phyloP scores from a whole-genome alignment of 805 yeast genomes.

The Starmerella vaccinii region DNA sequence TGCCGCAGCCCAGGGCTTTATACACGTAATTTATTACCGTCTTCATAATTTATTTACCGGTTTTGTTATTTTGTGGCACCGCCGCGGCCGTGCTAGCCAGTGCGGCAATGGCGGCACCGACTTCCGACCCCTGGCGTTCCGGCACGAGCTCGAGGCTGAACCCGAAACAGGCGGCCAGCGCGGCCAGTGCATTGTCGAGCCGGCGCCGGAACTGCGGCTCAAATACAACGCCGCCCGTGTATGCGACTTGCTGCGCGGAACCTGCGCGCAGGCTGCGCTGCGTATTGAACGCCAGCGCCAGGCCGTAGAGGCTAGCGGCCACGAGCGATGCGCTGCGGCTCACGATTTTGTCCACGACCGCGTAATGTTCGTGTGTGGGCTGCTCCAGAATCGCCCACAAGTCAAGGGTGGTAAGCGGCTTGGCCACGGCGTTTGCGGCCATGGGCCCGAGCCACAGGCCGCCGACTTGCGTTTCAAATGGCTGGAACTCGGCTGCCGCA shows the following conservation, averaged over 20 bases:
- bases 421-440: conserved; percentile 1
- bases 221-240: conserved; percentile 24
- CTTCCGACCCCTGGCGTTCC: conserved; percentile 22
- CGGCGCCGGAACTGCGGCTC: conserved; percentile 18
- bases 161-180: conserved; percentile 3
- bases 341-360: conserved; percentile 14
- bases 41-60: conserved; percentile 4
- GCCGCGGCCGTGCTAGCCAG: background rate
- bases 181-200: conserved; percentile 6
- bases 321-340: conserved; percentile 20
- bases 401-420: conserved; percentile 6
- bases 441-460: conserved; percentile 20
- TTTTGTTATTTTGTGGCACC: background rate
- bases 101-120: conserved; percentile 22
- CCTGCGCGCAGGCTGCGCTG: background rate
- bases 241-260: conserved; percentile 14
- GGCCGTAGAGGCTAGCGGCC: conserved; percentile 19
- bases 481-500: conserved; percentile 17
- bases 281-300: conserved; percentile 1
- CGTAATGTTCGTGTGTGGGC: conserved; percentile 1
- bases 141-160: conserved; percentile 15
- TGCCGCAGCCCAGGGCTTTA: background rate
- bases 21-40: background rate
- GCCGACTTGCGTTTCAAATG: conserved; percentile 21
- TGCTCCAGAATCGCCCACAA: conserved; percentile 12